Base-by-base conservation (phyloP, 805 yeast genomes). In the Candida railenensis region DNA sequence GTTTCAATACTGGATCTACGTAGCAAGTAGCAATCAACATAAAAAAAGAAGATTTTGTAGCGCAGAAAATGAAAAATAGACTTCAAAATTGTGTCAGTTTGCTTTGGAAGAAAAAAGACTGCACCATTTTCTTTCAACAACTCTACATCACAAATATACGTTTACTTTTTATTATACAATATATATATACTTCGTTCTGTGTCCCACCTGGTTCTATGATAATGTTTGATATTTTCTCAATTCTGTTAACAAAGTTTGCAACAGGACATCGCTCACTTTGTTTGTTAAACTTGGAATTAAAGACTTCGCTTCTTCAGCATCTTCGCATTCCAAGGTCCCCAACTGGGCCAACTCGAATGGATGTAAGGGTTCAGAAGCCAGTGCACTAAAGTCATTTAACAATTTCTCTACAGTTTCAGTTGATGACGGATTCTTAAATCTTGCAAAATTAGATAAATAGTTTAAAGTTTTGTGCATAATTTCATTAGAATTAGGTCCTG, bases 291-390 rank as follows among this genome's bases (percentile, higher is more conserved):
- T 87, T 40, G 99, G 97, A 48, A 94, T 85, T 58, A 94, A 75
- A 15, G 97, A 88, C 67, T 89, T 89, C 33, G 98, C 98, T 72
- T 94, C 99, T 61, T 88, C 99, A 4, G 96, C 90, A 52, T 92
- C 97, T 61, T 92, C 99, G 67, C 97, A 91, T 25, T 94, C 87
- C 51, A 92, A 75, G 3, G 96, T 88, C 0, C 95, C 92, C 50
- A 86, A 71, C 67, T 94, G 98, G 1, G 98, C 96, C 45, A 89
- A 74, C 69, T 94, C 99, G 65, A 94, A 94, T 1, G 99, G 98
- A 71, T 94, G 99, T 57, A 94, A 68, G 14, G 76, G 74, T 49
- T 71, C 71, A 1, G 65, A 43, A 22, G 82, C 84, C 45, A 53
- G 56, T 19, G 52, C 47, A 37, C 80, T 70, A 57, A 84, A 85